These are phyloP conservation scores for Emergomyces orientalis DNA, from an alignment of 2,329 filamentous ascomycete species.

Conservation along the genomic window DNA sequence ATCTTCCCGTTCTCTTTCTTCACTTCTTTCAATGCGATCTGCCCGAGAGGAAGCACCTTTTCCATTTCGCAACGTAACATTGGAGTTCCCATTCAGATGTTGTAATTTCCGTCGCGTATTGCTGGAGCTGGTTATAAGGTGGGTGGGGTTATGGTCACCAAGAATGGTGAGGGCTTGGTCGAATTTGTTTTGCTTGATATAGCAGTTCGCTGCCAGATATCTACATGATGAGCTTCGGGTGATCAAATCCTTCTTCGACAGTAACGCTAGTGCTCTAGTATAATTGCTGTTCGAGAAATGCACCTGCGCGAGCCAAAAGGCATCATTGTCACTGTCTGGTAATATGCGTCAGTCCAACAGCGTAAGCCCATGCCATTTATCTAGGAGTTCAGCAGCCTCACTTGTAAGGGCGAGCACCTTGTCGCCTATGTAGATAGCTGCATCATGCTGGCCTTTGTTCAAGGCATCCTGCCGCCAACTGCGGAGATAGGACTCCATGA, in stretches of 20 bases:
- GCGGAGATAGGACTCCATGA: conserved; percentile 87
- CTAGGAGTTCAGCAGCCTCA: conserved; percentile 30
- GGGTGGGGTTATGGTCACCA: conserved; percentile 86
- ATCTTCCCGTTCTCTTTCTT: conserved; percentile 59
- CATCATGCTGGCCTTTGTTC: conserved; percentile 92
- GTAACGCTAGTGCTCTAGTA: conserved; percentile 76
- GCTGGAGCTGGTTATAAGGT: conserved; percentile 62
- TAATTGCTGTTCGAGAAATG: conserved; percentile 96
- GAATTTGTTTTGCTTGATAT: conserved; percentile 83
- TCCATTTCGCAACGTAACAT: conserved; percentile 41
- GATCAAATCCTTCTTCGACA: conserved; percentile 75
- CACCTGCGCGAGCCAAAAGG: conserved; percentile 96
- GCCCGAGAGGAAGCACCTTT: conserved; percentile 37
- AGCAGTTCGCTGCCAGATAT: conserved; percentile 88
- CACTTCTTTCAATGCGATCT: conserved; percentile 48
- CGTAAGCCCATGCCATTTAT: not conserved
- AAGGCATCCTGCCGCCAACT: conserved; percentile 93
- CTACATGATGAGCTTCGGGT: conserved; percentile 73
- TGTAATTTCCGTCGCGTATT: conserved; percentile 62
- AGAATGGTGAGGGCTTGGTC: conserved; percentile 80
- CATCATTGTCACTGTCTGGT: conserved; percentile 81
- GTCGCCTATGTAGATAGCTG: conserved; percentile 93
- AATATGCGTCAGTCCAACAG: conserved; percentile 8
- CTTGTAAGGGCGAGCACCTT: conserved; percentile 91
- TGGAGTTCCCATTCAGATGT: conserved; percentile 48